Evolutionary conservation across 345 rosid species (phyloP), one percentile per base, ranked within the genome.

Genomic region (Eucalyptus leucophloia): DNA sequence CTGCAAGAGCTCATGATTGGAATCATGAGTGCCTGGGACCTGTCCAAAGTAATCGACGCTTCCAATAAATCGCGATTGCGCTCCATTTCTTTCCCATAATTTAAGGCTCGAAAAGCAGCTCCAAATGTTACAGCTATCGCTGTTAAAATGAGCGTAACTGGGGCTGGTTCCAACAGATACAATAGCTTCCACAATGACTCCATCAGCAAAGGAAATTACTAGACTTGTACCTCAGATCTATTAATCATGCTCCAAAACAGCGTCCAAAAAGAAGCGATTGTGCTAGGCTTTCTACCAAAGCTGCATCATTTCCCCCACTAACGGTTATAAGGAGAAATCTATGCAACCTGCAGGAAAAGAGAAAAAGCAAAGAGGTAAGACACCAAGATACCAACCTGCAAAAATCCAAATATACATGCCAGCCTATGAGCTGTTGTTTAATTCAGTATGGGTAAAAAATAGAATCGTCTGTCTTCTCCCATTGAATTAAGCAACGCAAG

Each of bases 1-100:
- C 99, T 97, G 94, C 98, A 97, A 47, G 99, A 98, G 96, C 99
- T 98, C 98, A 98, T 95, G 42, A 97, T 86, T 16, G 99, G 99
- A 91, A 98, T 97, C 99, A 98, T 96, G 24, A 97, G 91, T 24
- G 99, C 99, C 86, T 97, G 99, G 17, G 98, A 98, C 89, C 92
- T 94, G 89, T 98, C 99, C 88, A 98, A 88, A 32, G 96, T 97
- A 47, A 96, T 98, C 40, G 99, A 96, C 6, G 99, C 97, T 91
- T 96, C 98, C 0, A 96, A 96, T 44, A 97, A 92, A 86, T 97
- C 99, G 87, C 94, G 97, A 67, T 97, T 98, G 87, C 96, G 90
- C 92, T 97, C 99, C 99, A 97, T 97, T 92, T 97, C 98, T 94
- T 96, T 98, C 58, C 97, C 97, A 90, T 96, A 93, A 93, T 98